These are phyloP conservation scores for Chionographis japonica DNA, from an alignment of 106 monocot genomes.

Conservation along the genomic window DNA sequence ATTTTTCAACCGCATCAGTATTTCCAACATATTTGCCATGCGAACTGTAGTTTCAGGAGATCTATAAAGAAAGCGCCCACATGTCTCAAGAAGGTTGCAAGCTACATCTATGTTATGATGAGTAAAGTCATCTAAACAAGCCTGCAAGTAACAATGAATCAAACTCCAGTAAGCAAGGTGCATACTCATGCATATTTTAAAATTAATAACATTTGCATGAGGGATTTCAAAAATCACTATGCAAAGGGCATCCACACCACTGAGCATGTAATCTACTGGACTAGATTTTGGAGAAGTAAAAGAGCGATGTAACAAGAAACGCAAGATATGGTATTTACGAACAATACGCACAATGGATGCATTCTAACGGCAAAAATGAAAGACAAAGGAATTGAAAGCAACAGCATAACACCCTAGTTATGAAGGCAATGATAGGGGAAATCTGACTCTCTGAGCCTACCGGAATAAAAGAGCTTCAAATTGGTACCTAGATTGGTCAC, in stretches of 20 bases:
- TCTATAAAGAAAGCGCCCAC: conserved; percentile 95
- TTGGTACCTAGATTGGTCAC: too few relatives aligned
- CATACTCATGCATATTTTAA: not conserved
- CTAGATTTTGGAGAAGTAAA: too few relatives aligned
- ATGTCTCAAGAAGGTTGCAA: conserved; percentile 97
- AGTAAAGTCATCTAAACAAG: conserved; percentile 93
- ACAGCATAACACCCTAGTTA: not conserved
- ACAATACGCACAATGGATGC: not conserved
- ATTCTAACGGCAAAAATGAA: not conserved
- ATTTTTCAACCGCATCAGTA: conserved; percentile 95
- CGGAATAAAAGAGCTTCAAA: too few relatives aligned
- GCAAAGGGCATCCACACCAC: too few relatives aligned
- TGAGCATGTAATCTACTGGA: too few relatives aligned
- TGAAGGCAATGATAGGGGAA: too few relatives aligned
- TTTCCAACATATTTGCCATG: conserved; percentile 96
- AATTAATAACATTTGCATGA: not conserved
- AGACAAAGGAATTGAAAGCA: not conserved
- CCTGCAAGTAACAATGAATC: conserved; percentile 37
- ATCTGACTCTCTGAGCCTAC: too few relatives aligned
- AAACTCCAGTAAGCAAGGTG: not conserved
- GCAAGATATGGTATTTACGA: too few relatives aligned
- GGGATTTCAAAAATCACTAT: not conserved
- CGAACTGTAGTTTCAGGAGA: conserved; percentile 91
- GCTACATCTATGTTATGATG: conserved; percentile 99
- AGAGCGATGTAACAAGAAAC: too few relatives aligned